Percentiles rank a stretch among this genome's conserved stretches.
Conservation (phyloP, 257 asterid species). For the Solanum piurae region DNA sequence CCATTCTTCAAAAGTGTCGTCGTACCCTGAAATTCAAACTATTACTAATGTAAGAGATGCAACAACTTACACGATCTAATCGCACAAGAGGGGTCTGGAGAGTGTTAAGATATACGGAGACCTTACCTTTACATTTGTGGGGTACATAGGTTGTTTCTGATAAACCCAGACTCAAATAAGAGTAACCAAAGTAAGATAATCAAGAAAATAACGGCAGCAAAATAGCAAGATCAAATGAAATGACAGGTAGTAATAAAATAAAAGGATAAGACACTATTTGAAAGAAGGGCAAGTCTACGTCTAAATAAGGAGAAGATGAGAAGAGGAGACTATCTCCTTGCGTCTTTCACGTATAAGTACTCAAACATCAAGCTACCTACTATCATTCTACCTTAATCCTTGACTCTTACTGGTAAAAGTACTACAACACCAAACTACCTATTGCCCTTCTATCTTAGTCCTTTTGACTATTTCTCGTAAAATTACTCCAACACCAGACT, state of each 20-base stretch:
- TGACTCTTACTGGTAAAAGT: too few relatives aligned
- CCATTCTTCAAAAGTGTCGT: conserved; percentile 26
- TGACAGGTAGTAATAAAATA: neutral
- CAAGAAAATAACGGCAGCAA: neutral
- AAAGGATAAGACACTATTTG: neutral
- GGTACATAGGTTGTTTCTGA: neutral
- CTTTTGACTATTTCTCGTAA: neutral
- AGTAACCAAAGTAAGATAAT: conserved; percentile 40
- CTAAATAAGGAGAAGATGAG: neutral
- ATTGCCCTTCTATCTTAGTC: too few relatives aligned
- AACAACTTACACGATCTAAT: too few relatives aligned
- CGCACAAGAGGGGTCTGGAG: neutral
- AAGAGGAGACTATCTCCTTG: neutral
- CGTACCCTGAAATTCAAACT: neutral
- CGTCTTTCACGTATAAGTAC: neutral
- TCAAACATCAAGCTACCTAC: neutral
- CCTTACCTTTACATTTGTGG: neutral
- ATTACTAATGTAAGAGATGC: neutral
- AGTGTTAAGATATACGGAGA: too few relatives aligned
- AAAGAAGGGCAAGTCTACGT: neutral
- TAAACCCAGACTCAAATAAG: neutral
- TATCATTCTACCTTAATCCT: too few relatives aligned
- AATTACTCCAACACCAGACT: neutral
- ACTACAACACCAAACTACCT: too few relatives aligned
- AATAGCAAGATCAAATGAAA: neutral